These are phyloP conservation scores for Fusarium sp. DNA, from an alignment of 2,329 filamentous ascomycete genomes.

Conservation along the genomic window DNA sequence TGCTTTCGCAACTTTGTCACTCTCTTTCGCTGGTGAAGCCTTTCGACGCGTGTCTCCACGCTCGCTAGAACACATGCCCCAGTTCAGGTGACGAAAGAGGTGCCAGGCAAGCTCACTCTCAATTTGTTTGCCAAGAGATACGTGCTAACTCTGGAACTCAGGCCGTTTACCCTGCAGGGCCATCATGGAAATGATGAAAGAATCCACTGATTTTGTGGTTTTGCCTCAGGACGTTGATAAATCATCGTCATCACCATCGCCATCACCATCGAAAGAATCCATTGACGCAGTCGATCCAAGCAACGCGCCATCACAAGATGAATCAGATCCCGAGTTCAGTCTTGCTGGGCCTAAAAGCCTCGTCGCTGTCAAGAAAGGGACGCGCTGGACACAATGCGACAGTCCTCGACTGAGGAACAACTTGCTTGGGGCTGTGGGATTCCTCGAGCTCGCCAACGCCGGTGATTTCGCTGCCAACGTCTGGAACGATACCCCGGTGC, in stretches of 20 bases:
- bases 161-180: neutral
- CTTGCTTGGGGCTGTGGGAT: constrained; percentile 54
- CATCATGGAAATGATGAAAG: neutral
- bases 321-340: neutral
- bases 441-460: constrained; percentile 67
- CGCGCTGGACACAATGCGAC: constrained; percentile 18
- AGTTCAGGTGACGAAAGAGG: neutral
- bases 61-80: neutral
- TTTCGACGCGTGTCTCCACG: neutral
- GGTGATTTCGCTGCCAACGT: constrained; percentile 69
- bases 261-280: neutral
- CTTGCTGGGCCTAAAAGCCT: constrained; percentile 24
- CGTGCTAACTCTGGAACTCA: neutral
- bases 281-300: neutral
- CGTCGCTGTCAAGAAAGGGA: constrained; percentile 21
- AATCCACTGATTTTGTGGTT: neutral
- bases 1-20: neutral
- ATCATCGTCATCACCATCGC: no score
- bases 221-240: no score
- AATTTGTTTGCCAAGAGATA: neutral
- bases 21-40: neutral
- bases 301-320: neutral
- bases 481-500: constrained; percentile 65
- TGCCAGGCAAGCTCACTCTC: neutral
- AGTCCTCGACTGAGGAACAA: constrained; percentile 45